Base-by-base conservation (phyloP, 805 yeast species). In the Sugiyamaella valdiviana region DNA sequence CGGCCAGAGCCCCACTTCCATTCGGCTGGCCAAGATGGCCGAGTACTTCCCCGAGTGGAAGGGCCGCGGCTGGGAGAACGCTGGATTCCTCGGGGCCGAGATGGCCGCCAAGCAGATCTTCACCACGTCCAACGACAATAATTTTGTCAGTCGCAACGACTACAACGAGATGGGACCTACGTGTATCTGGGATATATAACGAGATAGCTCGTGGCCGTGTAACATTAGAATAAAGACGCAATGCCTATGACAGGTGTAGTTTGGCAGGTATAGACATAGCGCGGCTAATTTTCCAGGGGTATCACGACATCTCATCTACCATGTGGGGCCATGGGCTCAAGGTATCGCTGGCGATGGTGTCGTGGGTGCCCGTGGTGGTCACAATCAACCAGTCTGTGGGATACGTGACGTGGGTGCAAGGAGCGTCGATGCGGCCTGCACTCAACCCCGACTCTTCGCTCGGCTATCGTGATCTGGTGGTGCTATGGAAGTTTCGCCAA, bases 21-120 rank as follows among this genome's bases (percentile, higher is more conserved):
- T 90, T 48, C 79, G 77, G 55, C 62, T 80, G 44, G 79, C 82
- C 21, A 82, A 83, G 58, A 76, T 79, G 64, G 95, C 96, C 0
- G 98, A 91, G 48, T 90, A 91, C 65, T 91, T 91, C 68, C 86
- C 95, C 1, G 95, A 87, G 56, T 91, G 97, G 97, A 90, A 90
- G 67, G 79, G 79, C 42, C 65, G 64, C 29, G 89, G 91, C 1
- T 82, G 83, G 76, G 81, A 83, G 50, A 89, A 86, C 56, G 78
- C 83, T 26, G 74, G 79, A 50, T 87, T 90, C 61, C 69, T 90
- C 52, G 98, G 98, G 1, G 95, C 85, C 2, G 86, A 88, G 65
- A 85, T 90, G 43, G 83, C 87, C 39, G 79, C 95, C 16, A 88
- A 86, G 65, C 96, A 88, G 69, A 78, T 86, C 12, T 90, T 85